Base-by-base conservation (phyloP, 1,284 basidiomycete species). In the Puccinia polysora region DNA sequence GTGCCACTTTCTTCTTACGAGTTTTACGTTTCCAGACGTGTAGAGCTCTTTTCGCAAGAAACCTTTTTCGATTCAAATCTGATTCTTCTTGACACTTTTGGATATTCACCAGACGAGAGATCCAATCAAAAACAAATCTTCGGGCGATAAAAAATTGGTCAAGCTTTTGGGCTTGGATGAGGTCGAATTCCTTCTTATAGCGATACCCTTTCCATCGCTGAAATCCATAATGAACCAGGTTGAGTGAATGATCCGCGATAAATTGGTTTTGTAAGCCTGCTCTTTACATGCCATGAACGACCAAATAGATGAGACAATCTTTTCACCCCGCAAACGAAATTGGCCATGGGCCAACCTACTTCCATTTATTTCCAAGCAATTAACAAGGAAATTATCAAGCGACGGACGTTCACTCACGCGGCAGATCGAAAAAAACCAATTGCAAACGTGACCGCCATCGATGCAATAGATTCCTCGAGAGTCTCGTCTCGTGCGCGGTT, bases 201-300 rank as follows among this genome's bases (percentile, higher is more conserved):
- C 40, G 38, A 23, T 38, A 38, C 38, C 56, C 36, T 28, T 40
- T 43, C 65, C 65, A 68, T n/a, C 23, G 14, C 38, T 55, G 53
- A 23, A 52, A 55, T 1, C 23, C 20, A n/a, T 23, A 2, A 40
- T 23, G 0, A 36, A 36, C 34, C 4, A 40, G 30, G 38, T 60
- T 20, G 23, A 43, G 8, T 43, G 59, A 38, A 15, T 15, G 43
- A 34, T 62, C n/a, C 25, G 40, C 59, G 40, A 15, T 62, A 23
- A 62, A 45, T 40, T 45, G 43, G 40, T 62, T 62, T 40, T 43
- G 59, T 62, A 62, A 62, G 25, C 25, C 59, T 62, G 59, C 43
- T 62, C 59, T 62, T 62, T 45, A 62, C 36, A 62, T 62, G n/a
- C 59, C 38, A 25, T 62, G 38, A 56, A 18, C 18, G 20, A 25